Evolutionary conservation across 2,329 filamentous ascomycete genomes (phyloP).

Genomic region (Myriosclerotinia duriaeana): DNA sequence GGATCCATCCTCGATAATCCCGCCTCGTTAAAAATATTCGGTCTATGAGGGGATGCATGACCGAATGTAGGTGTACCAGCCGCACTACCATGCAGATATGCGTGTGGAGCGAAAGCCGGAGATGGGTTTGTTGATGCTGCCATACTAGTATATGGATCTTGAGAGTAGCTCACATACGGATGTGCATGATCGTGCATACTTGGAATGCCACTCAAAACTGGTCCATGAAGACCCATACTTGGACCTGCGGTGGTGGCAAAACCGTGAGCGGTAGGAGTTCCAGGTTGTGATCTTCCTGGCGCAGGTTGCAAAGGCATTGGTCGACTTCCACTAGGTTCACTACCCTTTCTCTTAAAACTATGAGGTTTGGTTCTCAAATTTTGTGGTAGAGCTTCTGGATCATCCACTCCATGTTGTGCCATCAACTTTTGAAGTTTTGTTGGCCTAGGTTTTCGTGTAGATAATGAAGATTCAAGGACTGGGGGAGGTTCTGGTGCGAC

Average conservation of each 20-base stretch:
- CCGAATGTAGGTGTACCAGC: conserved; percentile 31
- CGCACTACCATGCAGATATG: conserved; percentile 36
- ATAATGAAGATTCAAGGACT: conserved; percentile 81
- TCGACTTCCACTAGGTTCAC: conserved; percentile 37
- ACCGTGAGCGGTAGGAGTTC: conserved; percentile 36
- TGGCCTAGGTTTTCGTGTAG: conserved; percentile 90
- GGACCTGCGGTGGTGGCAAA: conserved; percentile 30
- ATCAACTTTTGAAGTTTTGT: conserved; percentile 97
- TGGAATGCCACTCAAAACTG: conserved; percentile 35
- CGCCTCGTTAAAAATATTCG: conserved; percentile 36
- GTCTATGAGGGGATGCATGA: conserved; percentile 27
- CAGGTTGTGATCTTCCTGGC: conserved; percentile 38
- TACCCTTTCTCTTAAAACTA: conserved; percentile 39
- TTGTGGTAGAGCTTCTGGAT: conserved; percentile 85
- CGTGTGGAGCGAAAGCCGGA: conserved; percentile 39
- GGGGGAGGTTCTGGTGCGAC: conserved; percentile 85
- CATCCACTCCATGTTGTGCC: conserved; percentile 81
- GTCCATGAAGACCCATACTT: conserved; percentile 32
- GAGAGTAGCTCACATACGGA: conserved; percentile 33
- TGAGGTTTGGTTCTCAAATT: conserved; percentile 47
- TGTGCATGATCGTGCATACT: conserved; percentile 36
- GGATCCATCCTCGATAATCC: conserved; percentile 36
- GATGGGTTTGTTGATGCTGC: conserved; percentile 30
- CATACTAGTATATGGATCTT: conserved; percentile 37
- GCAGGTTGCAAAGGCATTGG: conserved; percentile 38